Evolutionary conservation across 2,329 filamentous ascomycete genomes (phyloP).

Genomic region (Hypoxylon sp.): DNA sequence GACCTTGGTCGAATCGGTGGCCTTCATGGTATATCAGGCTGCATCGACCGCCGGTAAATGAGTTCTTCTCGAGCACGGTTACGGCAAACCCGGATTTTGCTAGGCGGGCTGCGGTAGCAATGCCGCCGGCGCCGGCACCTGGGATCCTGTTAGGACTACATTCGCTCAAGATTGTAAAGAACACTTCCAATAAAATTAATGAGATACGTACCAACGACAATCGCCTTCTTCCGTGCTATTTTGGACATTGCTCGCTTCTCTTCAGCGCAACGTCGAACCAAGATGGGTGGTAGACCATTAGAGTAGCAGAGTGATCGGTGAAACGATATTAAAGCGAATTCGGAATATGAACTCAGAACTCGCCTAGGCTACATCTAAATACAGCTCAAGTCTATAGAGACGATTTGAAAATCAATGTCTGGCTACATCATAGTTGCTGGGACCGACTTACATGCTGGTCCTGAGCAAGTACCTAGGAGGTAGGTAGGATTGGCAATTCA

Average conservation of each 20-base stretch:
- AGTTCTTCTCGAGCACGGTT: slow-evolving; percentile 85
- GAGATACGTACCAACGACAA: slow-evolving; percentile 65
- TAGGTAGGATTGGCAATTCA: neutral
- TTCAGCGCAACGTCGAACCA: neutral
- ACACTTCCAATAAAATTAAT: neutral
- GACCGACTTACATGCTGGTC: no score
- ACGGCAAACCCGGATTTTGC: slow-evolving; percentile 78
- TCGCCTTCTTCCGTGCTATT: slow-evolving; percentile 60
- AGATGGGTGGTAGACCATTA: neutral
- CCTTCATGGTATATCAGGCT: slow-evolving; percentile 73
- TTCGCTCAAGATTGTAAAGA: neutral
- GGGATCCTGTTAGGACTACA: slow-evolving; percentile 39
- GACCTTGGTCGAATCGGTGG: slow-evolving; percentile 82
- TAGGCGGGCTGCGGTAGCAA: slow-evolving; percentile 79
- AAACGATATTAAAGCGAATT: neutral
- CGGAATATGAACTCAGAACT: neutral
- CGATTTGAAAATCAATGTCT: neutral
- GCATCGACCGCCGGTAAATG: slow-evolving; percentile 79
- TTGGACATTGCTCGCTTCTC: slow-evolving; percentile 47
- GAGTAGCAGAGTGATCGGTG: neutral
- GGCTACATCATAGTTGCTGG: neutral
- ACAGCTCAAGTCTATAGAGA: neutral
- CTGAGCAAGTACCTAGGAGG: neutral
- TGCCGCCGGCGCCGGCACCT: slow-evolving; percentile 80
- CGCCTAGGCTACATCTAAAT: neutral